Evolutionary conservation across 2,329 filamentous ascomycete species (phyloP).

Genomic region (Cercospora sojina): DNA sequence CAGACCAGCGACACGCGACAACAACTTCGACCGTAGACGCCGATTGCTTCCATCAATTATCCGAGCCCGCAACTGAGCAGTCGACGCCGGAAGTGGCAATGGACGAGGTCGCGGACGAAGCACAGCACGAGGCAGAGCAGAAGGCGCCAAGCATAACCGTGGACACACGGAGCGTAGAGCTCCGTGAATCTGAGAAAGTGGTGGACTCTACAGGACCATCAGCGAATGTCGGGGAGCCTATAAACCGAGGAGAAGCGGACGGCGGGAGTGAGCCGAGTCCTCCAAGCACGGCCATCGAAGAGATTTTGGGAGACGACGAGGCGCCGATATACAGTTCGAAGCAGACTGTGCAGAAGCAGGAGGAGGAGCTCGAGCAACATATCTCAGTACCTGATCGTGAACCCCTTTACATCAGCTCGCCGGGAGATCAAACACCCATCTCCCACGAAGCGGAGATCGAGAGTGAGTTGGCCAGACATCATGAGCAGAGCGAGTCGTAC

Average conservation of each 20-base stretch:
- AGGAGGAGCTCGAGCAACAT: constrained; percentile 24
- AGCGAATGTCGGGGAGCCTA: constrained; percentile 18
- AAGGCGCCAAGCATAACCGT: constrained; percentile 23
- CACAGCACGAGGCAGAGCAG: constrained; percentile 8
- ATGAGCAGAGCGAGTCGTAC: constrained; percentile 36
- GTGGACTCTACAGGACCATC: constrained; percentile 16
- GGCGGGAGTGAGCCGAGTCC: constrained; percentile 16
- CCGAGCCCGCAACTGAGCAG: constrained; percentile 31
- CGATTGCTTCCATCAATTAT: constrained; percentile 41
- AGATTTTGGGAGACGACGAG: constrained; percentile 27
- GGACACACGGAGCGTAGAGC: constrained; percentile 10
- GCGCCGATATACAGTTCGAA: constrained; percentile 27
- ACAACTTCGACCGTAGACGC: constrained; percentile 29
- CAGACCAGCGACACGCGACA: constrained; percentile 20
- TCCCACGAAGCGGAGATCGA: constrained; percentile 15
- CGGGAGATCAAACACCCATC: constrained; percentile 18
- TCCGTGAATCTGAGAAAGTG: constrained; percentile 14
- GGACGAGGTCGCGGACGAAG: constrained; percentile 9
- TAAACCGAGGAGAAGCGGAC: constrained; percentile 18
- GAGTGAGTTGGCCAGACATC: constrained; percentile 15
- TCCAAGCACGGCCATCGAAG: constrained; percentile 10
- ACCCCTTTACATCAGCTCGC: constrained; percentile 18
- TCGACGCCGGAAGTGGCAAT: constrained; percentile 1
- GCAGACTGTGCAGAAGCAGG: constrained; percentile 29
- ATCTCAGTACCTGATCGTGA: constrained; percentile 22